Evolutionary conservation across 2,329 filamentous ascomycete species (phyloP), one percentile per base, ranked within the genome.

Genomic region (Fusarium sp.): DNA sequence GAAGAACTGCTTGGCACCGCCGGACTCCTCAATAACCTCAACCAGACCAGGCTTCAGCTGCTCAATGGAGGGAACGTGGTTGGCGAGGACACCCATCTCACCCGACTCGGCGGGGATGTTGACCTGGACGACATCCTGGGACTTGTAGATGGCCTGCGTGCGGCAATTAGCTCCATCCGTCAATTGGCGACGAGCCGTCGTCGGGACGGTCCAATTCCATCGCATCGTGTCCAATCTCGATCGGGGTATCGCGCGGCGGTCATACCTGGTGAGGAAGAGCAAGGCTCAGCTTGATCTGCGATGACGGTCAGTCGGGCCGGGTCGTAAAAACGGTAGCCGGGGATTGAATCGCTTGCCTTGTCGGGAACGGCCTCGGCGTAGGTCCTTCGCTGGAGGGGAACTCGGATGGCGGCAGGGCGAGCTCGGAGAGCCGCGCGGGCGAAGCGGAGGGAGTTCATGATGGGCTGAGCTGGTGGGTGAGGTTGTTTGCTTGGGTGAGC

Each of bases 81-180:
- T 97, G 85, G 97, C 97, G 83, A 99, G 93, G 81, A 99, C 93
- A 93, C 97, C 97, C 97, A 99, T 99, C 81, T 98, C 97, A 85
- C 97, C 97, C 74, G 95, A 97, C 86, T 98, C 97, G 82, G 97
- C 97, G 84, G 97, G 93, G 82, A 99, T 93, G 91, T 99, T 99
- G 89, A 99, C 97, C 89, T 99, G 97, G 82, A 98, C 92, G 83
- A 92, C 90, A 82, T 90, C 89, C 81, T 91, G 87, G 79, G 87
- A 91, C 85, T 90, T 90, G 88, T 90, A 92, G 86, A 92, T 87
- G 80, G 92, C 87, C 93, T 95, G 82, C 72, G 74, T 87, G 87
- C 84, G 87, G 85, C 81, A 87, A 87, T 89, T 89, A 89, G 85
- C 82, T 80, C 70, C 61, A 69, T 78, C 69, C 74, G 68, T 79